phyloP scores from a whole-genome alignment of 345 rosid species.

The Orychophragmus violaceus region DNA sequence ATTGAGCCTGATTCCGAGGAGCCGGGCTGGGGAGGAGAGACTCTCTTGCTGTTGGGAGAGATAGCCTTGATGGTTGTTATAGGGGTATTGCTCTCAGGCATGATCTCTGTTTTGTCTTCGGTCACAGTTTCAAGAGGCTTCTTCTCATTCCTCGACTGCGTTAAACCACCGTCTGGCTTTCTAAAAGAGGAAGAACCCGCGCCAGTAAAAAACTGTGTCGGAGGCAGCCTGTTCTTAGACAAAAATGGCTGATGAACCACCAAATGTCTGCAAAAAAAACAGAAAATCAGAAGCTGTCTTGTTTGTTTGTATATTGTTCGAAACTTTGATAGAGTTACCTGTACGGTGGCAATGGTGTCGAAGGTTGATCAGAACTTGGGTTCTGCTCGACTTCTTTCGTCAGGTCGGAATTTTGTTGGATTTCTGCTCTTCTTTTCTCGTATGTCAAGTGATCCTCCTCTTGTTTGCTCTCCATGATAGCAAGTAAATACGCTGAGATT shows the following conservation, averaged over 20 bases:
- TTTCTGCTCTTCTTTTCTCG: slow-evolving; percentile 37
- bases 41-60: slow-evolving; percentile 94
- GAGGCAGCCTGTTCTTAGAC: slow-evolving; percentile 59
- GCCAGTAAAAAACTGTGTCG: slow-evolving; percentile 23
- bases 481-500: slow-evolving; percentile 46
- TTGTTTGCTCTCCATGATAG: slow-evolving; percentile 43
- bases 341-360: slow-evolving; percentile 60
- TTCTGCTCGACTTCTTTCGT: slow-evolving; percentile 50
- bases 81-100: slow-evolving; percentile 46
- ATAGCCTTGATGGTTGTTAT: slow-evolving; percentile 43
- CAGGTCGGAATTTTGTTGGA: slow-evolving; percentile 38
- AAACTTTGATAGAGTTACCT: slow-evolving; percentile 37
- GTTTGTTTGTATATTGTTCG: not conserved
- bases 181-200: slow-evolving; percentile 19
- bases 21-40: slow-evolving; percentile 68
- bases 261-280: slow-evolving; percentile 41
- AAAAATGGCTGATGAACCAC: slow-evolving; percentile 62
- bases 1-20: slow-evolving; percentile 51
- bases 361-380: slow-evolving; percentile 49
- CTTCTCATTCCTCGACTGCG: slow-evolving; percentile 37
- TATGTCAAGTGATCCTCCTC: slow-evolving; percentile 54
- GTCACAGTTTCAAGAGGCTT: slow-evolving; percentile 35
- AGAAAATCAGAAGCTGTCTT: slow-evolving; percentile 10
- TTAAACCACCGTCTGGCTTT: slow-evolving; percentile 38
- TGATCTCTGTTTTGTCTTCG: slow-evolving; percentile 42